Evolutionary conservation across 345 rosid genomes (phyloP).

Genomic region (Clausena lansium): DNA sequence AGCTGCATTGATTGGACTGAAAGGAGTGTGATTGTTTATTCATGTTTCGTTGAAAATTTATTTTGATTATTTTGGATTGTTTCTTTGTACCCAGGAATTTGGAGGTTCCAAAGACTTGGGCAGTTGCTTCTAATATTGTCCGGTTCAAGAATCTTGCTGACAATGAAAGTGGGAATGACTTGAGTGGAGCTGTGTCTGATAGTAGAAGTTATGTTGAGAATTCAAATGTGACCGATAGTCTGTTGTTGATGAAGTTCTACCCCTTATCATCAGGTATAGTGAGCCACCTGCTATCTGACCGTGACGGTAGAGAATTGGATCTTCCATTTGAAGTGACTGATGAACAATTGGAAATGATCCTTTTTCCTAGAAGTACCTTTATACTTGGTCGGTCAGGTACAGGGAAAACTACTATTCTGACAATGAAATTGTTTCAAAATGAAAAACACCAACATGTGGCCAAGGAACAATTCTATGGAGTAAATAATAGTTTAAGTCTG

Average conservation of each 20-base stretch:
- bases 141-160: slow-evolving; percentile 15
- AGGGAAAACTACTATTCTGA: slow-evolving; percentile 56
- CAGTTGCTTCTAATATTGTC: slow-evolving; percentile 25
- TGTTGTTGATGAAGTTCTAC: slow-evolving; percentile 55
- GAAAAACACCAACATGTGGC: slow-evolving; percentile 35
- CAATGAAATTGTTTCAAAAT: slow-evolving; percentile 41
- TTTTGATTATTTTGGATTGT: not conserved
- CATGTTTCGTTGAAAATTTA: not conserved
- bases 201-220: slow-evolving; percentile 31
- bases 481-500: not conserved
- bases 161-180: slow-evolving; percentile 17
- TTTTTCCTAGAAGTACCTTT: slow-evolving; percentile 39
- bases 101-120: slow-evolving; percentile 49
- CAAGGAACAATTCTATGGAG: slow-evolving; percentile 18
- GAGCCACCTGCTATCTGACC: slow-evolving; percentile 38
- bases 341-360: slow-evolving; percentile 40
- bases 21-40: not conserved
- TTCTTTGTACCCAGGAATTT: slow-evolving; percentile 30
- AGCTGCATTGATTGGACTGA: not conserved
- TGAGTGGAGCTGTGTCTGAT: slow-evolving; percentile 15
- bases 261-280: slow-evolving; percentile 34
- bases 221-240: slow-evolving; percentile 46
- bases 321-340: slow-evolving; percentile 54
- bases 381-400: slow-evolving; percentile 58
- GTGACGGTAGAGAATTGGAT: slow-evolving; percentile 37